Base-by-base conservation (phyloP, 1,284 basidiomycete species). In the Cutaneotrichosporon cyanovorans region DNA sequence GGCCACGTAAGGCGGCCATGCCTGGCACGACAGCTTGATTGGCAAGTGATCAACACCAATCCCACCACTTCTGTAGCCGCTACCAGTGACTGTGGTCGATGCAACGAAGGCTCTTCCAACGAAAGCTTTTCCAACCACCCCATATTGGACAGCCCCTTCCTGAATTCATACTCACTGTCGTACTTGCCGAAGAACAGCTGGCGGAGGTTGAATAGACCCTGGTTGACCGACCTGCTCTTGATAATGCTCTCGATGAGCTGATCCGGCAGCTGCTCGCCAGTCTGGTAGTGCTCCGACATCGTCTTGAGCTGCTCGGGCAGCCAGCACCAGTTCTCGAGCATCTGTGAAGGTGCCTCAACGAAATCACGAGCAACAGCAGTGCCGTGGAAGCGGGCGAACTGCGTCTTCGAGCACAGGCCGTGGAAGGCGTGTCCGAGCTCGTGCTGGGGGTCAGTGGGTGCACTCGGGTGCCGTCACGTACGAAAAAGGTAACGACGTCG, bases 361-460 rank as follows among this genome's bases (percentile, higher is more conserved):
- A 90, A 91, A 70, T 91, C 87, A 14, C 83, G 40, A 0, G 52
- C 48, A 23, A 54, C 53, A 28, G 31, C 28, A 66, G 84, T 87
- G 7, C 86, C 85, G 57, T 87, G 84, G 79, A 90, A 90, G 20
- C 82, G 75, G 19, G 79, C 69, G 63, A 80, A 88, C 56, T 77
- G 78, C 18, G 85, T 89, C 50, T 73, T 75, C 60, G 82, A 84
- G 43, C 87, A 71, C 40, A 90, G 68, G 1, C 82, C 83, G 62
- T 90, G 87, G 77, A 88, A 88, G 12, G 86, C 85, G 57, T 90
- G 87, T 0, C 87, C 87, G 80, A 87, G 83, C 66, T 70, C 68
- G 48, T 72, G 70, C 56, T 63, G 48, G 67, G 65, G 2, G 69
- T 73, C 18, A 69, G 62, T 19, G 41, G 39, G 34, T 36, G n/a